Base-by-base conservation (phyloP, 2,329 filamentous ascomycete genomes). In the Dothiorella sarmentorum region DNA sequence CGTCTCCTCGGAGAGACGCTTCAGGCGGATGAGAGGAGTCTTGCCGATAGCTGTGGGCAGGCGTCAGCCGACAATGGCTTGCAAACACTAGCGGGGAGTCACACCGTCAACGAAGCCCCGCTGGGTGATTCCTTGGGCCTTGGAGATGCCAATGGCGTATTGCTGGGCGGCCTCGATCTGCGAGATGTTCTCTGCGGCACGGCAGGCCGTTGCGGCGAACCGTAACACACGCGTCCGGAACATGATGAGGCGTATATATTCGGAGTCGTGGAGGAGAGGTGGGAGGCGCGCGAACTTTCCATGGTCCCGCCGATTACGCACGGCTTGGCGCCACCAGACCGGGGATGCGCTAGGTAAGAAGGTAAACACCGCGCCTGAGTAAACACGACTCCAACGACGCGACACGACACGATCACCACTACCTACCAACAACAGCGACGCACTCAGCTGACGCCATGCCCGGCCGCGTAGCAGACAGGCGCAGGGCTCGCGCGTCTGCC, bases 11-110 rank as follows among this genome's bases (percentile, higher is more conserved):
- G 93, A 97, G 65, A 97, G 86, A 62, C 81, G 85, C 75, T 96
- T 93, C 52, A 99, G 81, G 49, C 89, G 87, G 73, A 99, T 96
- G 56, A 99, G 84, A 1, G 94, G 93, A 0, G 94, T 99, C 76
- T 97, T 97, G 63, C 94, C 94, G 77, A 99, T 97, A 58, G 94
- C 94, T 96, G 64, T 47, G 33, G 31, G 52, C n/a, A 44, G 29
- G 43, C 44, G 62, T 66, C 58, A 64, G 43, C 45, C 26, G 40
- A 17, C 22, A 35, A 43, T 40, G 49, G 42, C 37, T 29, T 18
- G 31, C 47, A 22, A 33, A 38, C n/a, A 57, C 15, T 24, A 47
- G 52, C n/a, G 53, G 52, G 17, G 29, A 35, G 24, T 47, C 76
- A 62, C 82, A 94, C 91, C 91, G 79, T 89, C 91, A 57, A 90